These are phyloP conservation scores for Plantago rigida DNA, from an alignment of 305 asterid genomes.

Conservation along the genomic window DNA sequence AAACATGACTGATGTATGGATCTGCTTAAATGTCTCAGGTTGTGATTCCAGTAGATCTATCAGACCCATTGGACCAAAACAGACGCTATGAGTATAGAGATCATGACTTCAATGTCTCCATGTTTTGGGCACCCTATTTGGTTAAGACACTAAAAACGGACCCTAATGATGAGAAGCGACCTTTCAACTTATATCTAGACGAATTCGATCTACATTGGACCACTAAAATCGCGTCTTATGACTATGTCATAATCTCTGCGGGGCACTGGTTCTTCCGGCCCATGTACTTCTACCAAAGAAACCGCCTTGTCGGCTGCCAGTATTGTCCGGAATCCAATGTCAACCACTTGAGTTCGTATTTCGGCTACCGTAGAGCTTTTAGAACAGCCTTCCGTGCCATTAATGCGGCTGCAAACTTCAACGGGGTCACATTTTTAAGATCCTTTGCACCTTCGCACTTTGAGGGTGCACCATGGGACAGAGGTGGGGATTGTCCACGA, in stretches of 20 bases:
- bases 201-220: conserved; percentile 46
- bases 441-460: conserved; percentile 46
- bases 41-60: conserved; percentile 37
- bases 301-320: conserved; percentile 38
- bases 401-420: conserved; percentile 5
- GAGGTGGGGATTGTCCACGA: conserved; percentile 43
- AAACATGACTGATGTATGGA: too few relatives aligned
- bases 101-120: conserved; percentile 58
- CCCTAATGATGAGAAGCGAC: conserved; percentile 42
- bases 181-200: conserved; percentile 45
- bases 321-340: conserved; percentile 28
- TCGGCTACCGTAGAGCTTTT: conserved; percentile 34
- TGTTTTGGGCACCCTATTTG: conserved; percentile 68
- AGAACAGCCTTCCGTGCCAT: conserved; percentile 33
- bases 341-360: conserved; percentile 14
- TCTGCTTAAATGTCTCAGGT: conserved; percentile 28
- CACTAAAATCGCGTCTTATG: conserved; percentile 27
- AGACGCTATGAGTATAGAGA: conserved; percentile 46
- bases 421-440: conserved; percentile 31
- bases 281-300: conserved; percentile 38
- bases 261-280: conserved; percentile 73
- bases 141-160: conserved; percentile 33
- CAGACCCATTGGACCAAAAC: conserved; percentile 46
- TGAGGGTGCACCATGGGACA: conserved; percentile 44
- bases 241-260: conserved; percentile 50